These are phyloP conservation scores for Blastobotrys aristatus DNA, from an alignment of 1,139 yeast genomes.

Conservation along the genomic window DNA sequence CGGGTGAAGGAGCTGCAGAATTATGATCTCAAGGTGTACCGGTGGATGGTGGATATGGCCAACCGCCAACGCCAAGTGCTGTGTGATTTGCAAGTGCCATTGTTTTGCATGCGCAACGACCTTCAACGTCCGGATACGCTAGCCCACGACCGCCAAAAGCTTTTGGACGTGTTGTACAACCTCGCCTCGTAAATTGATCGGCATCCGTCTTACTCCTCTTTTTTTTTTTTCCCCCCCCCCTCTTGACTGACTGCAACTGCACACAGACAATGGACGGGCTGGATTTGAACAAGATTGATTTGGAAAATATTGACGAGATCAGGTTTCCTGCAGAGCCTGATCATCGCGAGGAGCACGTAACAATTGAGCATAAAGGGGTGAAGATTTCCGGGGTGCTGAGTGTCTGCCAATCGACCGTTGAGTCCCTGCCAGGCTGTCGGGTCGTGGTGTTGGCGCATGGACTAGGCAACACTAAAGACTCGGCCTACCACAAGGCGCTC, in stretches of 20 bases:
- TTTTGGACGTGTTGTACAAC: conserved; percentile 24
- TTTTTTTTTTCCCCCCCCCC: background rate
- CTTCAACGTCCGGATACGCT: conserved; percentile 5
- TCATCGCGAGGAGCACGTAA: background rate
- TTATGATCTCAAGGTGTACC: conserved; percentile 23
- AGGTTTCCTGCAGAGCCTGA: background rate
- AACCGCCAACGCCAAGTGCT: conserved; percentile 19
- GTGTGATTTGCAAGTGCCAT: conserved; percentile 25
- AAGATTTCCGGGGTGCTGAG: conserved; percentile 17
- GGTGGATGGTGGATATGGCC: conserved; percentile 17
- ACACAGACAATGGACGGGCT: no score
- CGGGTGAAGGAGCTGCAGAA: conserved; percentile 12
- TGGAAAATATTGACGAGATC: background rate
- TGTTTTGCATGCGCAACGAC: conserved; percentile 22
- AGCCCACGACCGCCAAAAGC: conserved; percentile 18
- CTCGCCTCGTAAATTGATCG: conserved; percentile 8
- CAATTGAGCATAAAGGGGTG: background rate
- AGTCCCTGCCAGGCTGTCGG: conserved; percentile 32
- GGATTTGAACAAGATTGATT: background rate
- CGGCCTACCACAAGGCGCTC: conserved; percentile 61
- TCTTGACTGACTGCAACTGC: background rate
- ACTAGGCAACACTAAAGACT: conserved; percentile 74
- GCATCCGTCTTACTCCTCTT: no score
- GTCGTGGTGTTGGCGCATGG: conserved; percentile 51
- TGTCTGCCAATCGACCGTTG: conserved; percentile 18